Percentiles rank a stretch among this genome's conserved stretches.
These are phyloP conservation scores for Metschnikowia lunata DNA, from an alignment of 805 yeast species.

Conservation along the genomic window DNA sequence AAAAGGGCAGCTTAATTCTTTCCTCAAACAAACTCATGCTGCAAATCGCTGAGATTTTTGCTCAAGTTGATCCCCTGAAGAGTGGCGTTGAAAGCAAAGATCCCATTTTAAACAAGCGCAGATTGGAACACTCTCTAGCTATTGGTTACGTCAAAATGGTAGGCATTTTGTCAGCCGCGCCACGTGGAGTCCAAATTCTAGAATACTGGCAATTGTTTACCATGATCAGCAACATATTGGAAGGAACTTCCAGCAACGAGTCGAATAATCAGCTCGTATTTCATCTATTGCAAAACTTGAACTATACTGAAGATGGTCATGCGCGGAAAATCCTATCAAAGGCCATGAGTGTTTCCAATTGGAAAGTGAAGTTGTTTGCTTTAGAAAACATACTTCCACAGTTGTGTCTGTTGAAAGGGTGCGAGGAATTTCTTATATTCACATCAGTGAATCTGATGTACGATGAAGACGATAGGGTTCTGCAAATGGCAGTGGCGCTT, in stretches of 20 bases:
- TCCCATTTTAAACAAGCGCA: conserved; percentile 61
- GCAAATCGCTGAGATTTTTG: conserved; percentile 84
- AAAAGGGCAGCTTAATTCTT: conserved; percentile 64
- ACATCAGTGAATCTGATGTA: conserved; percentile 63
- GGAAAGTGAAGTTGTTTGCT: conserved; percentile 50
- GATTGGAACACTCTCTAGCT: conserved; percentile 62
- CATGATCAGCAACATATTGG: conserved; percentile 67
- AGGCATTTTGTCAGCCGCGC: conserved; percentile 61
- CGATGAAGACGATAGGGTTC: conserved; percentile 41
- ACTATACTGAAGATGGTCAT: conserved; percentile 58
- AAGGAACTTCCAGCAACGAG: conserved; percentile 32
- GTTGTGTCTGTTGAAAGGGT: conserved; percentile 32
- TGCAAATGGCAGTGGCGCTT: conserved; percentile 17
- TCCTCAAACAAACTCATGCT: conserved; percentile 74
- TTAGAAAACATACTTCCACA: conserved; percentile 48
- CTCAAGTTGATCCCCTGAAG: conserved; percentile 76
- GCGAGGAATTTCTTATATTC: conserved; percentile 47
- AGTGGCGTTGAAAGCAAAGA: conserved; percentile 63
- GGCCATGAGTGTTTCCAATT: conserved; percentile 54
- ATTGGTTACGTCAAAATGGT: conserved; percentile 75
- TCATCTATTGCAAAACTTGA: conserved; percentile 56
- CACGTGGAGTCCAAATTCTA: conserved; percentile 62
- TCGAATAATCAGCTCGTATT: conserved; percentile 48
- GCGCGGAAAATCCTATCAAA: conserved; percentile 63
- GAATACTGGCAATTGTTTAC: conserved; percentile 84